Evolutionary conservation across 768 basidiomycete species (phyloP).

Genomic region (Naematelia encephala): DNA sequence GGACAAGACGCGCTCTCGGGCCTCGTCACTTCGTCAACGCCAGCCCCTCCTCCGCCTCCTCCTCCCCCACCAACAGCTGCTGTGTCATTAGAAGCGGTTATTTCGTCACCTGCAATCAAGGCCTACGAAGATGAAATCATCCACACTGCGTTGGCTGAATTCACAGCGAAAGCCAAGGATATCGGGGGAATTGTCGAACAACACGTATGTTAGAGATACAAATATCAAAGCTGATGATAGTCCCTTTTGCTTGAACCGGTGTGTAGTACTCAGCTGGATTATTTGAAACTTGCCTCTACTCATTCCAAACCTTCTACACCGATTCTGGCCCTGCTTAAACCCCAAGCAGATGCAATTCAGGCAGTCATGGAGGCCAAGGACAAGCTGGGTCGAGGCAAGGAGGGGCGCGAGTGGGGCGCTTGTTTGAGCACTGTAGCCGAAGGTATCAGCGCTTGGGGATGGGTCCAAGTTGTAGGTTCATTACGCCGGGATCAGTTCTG

Average conservation of each 20-base stretch:
- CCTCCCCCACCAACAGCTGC: constrained; percentile 43
- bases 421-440: constrained; percentile 80
- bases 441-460: constrained; percentile 74
- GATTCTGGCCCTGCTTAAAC: constrained; percentile 61
- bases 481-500: constrained; percentile 4
- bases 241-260: constrained; percentile 53
- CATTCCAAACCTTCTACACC: constrained; percentile 77
- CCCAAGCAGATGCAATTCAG: constrained; percentile 69
- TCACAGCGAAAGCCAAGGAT: constrained; percentile 65
- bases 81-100: constrained; percentile 41
- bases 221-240: background rate
- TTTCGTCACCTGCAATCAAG: constrained; percentile 61
- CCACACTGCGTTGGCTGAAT: constrained; percentile 69
- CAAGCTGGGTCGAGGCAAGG: constrained; percentile 69
- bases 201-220: constrained; percentile 60
- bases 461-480: constrained; percentile 79
- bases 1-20: constrained; percentile 37
- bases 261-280: constrained; percentile 64
- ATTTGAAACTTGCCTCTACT: constrained; percentile 64
- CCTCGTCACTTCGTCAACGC: constrained; percentile 35
- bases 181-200: constrained; percentile 73
- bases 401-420: constrained; percentile 62
- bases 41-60: constrained; percentile 36
- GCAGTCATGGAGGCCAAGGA: constrained; percentile 79
- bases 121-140: constrained; percentile 74